A percentile compares a stretch with the other conserved stretches of the same genome.
Conservation (phyloP, 768 basidiomycete species). For the Lyophyllum atratum region DNA sequence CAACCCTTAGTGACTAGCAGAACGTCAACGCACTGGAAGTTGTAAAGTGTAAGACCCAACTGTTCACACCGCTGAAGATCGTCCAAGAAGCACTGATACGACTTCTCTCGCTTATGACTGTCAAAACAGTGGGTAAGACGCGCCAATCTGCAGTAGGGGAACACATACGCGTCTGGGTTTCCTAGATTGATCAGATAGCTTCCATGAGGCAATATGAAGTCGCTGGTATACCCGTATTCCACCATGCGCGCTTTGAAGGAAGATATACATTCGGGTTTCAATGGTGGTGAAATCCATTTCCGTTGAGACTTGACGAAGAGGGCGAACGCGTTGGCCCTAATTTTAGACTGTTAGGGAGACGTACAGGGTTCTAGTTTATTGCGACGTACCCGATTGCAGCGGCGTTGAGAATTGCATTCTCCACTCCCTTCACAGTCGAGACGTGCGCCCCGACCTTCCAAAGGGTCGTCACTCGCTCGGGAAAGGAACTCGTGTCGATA, state of each 20-base stretch:
- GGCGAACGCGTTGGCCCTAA: slow-evolving; percentile 80
- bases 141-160: background rate
- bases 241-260: slow-evolving; percentile 64
- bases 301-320: slow-evolving; percentile 85
- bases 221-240: slow-evolving; percentile 59
- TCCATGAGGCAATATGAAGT: slow-evolving; percentile 79
- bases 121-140: background rate
- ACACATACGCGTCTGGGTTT: slow-evolving; percentile 70
- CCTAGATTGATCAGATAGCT: slow-evolving; percentile 86
- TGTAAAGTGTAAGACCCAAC: slow-evolving; percentile 73
- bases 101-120: slow-evolving; percentile 69
- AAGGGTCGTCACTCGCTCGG: slow-evolving; percentile 32
- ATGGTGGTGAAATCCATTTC: slow-evolving; percentile 71
- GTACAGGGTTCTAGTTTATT: background rate
- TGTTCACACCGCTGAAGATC: slow-evolving; percentile 78
- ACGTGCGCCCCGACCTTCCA: slow-evolving; percentile 88
- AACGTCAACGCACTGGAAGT: slow-evolving; percentile 72
- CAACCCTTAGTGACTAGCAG: background rate
- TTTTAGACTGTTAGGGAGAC: background rate
- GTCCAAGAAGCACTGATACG: slow-evolving; percentile 80
- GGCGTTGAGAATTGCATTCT: slow-evolving; percentile 72
- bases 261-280: slow-evolving; percentile 51
- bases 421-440: slow-evolving; percentile 78
- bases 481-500: slow-evolving; percentile 22
- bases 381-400: slow-evolving; percentile 60